These are phyloP conservation scores for Verticillium zaregamsianum DNA, from an alignment of 2,329 filamentous ascomycete species.

Conservation along the genomic window DNA sequence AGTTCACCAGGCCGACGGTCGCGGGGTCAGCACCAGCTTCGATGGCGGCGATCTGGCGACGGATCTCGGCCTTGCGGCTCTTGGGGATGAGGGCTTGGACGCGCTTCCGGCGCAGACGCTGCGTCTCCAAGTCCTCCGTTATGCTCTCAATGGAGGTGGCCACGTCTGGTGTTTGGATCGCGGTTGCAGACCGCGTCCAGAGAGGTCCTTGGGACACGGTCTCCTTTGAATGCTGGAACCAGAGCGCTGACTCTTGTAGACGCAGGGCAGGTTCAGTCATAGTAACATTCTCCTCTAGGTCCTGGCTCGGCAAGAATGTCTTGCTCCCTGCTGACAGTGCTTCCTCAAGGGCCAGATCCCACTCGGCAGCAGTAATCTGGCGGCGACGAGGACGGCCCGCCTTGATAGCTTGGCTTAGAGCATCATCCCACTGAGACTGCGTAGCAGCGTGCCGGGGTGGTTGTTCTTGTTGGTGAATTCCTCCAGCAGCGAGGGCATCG, in stretches of 20 bases:
- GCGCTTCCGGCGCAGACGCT: conserved; percentile 4
- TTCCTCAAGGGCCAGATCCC: conserved; percentile 33
- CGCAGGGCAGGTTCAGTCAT: neutral
- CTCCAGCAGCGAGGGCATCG: conserved; percentile 4
- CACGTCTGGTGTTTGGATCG: neutral
- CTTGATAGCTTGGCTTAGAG: conserved; percentile 9
- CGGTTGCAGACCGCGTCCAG: neutral
- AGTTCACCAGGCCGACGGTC: conserved; percentile 5
- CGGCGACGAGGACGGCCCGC: conserved; percentile 12
- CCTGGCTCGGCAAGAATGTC: conserved; percentile 1
- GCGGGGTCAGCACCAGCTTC: conserved; percentile 15
- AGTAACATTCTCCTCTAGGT: neutral
- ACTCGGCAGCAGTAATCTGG: conserved; percentile 22
- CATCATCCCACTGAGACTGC: conserved; percentile 9
- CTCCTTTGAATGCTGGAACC: neutral
- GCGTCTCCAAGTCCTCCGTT: conserved; percentile 6
- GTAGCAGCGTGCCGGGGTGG: neutral
- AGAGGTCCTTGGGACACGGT: neutral
- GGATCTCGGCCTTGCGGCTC: conserved; percentile 16
- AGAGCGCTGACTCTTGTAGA: neutral
- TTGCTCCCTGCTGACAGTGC: conserved; percentile 27
- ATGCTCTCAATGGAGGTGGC: neutral
- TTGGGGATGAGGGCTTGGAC: conserved; percentile 3
- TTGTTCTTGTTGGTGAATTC: neutral
- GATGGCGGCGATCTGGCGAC: conserved; percentile 20